Percentiles rank a stretch among this genome's conserved stretches.
Evolutionary conservation across 129 eudicot species (phyloP).

Genomic region (Ambrosia artemisiifolia): DNA sequence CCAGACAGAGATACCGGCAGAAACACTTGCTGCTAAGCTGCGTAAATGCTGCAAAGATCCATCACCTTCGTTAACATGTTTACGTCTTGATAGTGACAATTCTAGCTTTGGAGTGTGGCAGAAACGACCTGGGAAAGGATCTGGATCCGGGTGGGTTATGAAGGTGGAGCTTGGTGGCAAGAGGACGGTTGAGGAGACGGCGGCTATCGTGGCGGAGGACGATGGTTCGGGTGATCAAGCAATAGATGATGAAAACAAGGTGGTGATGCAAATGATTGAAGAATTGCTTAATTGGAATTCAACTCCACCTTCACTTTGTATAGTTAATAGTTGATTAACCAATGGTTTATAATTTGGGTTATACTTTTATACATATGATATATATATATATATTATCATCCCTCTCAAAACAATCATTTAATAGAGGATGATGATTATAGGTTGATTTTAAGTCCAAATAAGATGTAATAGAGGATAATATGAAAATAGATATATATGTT

Average conservation of each 20-base stretch:
- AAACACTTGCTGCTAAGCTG: conserved; percentile 50
- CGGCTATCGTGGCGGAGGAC: conserved; percentile 3
- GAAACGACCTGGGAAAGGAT: conserved; percentile 58
- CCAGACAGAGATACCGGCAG: conserved; percentile 23
- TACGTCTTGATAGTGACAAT: conserved; percentile 63
- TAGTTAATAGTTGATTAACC: conserved; percentile 4
- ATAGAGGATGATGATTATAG: background rate
- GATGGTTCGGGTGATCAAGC: conserved; percentile 19
- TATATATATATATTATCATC: no score
- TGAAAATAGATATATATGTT: background rate
- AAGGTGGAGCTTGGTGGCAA: conserved; percentile 57
- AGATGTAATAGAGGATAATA: background rate
- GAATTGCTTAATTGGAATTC: conserved; percentile 51
- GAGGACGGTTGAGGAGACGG: background rate
- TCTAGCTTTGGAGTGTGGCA: conserved; percentile 83
- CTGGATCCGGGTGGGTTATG: conserved; percentile 68
- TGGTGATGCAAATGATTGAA: conserved; percentile 49
- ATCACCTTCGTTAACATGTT: conserved; percentile 61
- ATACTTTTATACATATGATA: no score
- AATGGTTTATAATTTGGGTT: background rate
- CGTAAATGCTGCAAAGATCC: conserved; percentile 66
- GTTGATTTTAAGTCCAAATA: background rate
- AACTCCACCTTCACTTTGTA: conserved; percentile 36
- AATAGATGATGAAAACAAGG: conserved; percentile 34
- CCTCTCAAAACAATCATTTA: background rate